phyloP scores from a whole-genome alignment of 164 flowering plant species.

The Magnolia kwangsiensis region DNA sequence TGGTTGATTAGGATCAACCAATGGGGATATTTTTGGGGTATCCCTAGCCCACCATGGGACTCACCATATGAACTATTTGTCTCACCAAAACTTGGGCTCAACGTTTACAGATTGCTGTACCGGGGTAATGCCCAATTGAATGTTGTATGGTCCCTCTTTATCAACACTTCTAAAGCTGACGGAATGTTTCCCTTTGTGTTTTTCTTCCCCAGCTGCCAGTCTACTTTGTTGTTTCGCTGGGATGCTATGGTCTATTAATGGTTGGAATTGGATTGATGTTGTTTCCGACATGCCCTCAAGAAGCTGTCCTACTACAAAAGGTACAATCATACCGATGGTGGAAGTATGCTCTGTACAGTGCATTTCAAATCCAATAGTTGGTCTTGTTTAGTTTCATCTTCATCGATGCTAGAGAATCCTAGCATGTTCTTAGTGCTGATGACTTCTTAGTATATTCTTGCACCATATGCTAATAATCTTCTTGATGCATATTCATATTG shows the following conservation, averaged over 20 bases:
- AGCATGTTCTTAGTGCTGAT: no score
- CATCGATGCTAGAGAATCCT: background rate
- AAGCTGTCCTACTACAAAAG: slow-evolving; percentile 74
- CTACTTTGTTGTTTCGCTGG: slow-evolving; percentile 65
- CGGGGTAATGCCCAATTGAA: background rate
- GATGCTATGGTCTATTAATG: slow-evolving; percentile 92
- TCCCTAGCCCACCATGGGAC: background rate
- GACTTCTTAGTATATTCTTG: no score
- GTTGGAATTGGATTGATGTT: slow-evolving; percentile 55
- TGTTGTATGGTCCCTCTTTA: background rate
- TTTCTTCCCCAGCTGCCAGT: slow-evolving; percentile 61
- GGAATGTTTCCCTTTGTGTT: background rate
- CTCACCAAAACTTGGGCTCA: background rate
- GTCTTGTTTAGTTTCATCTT: background rate
- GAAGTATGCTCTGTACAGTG: background rate
- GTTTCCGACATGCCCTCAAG: slow-evolving; percentile 62
- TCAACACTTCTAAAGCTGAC: background rate
- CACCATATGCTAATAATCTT: no score
- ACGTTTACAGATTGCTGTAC: no score
- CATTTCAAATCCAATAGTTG: no score
- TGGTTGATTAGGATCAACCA: no score
- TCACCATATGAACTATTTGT: background rate
- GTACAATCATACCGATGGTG: slow-evolving; percentile 23
- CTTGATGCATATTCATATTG: no score
- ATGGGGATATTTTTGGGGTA: background rate